phyloP scores from a whole-genome alignment of 192 early-diverging fungal genomes.

The Coemansia sp. region DNA sequence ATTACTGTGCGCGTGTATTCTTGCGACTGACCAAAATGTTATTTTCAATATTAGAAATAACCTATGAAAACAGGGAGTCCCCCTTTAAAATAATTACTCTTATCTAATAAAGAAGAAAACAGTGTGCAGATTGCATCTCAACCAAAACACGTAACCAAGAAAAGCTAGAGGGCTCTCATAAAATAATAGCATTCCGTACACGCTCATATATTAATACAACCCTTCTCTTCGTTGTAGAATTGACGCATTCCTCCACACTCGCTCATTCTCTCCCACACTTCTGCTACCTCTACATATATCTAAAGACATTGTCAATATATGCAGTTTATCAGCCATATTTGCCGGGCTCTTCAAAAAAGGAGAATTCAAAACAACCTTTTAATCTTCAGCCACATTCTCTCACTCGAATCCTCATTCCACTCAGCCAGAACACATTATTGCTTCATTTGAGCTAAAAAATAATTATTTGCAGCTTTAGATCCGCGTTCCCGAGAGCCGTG shows the following conservation, averaged over 20 bases:
- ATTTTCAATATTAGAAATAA: not conserved
- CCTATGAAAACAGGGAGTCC: slow-evolving; percentile 8
- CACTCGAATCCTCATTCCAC: not conserved
- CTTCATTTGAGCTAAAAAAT: too few species aligned
- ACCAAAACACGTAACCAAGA: too few species aligned
- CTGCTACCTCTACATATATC: too few species aligned
- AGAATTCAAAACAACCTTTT: not conserved
- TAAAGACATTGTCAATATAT: not conserved
- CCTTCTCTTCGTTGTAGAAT: not conserved
- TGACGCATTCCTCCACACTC: not conserved
- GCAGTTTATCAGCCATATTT: not conserved
- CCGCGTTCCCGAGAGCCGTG: too few species aligned
- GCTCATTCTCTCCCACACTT: not conserved
- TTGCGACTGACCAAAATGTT: slow-evolving; percentile 4
- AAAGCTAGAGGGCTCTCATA: not conserved
- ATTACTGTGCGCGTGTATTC: slow-evolving; percentile 3
- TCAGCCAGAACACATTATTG: too few species aligned
- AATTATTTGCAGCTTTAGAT: too few species aligned
- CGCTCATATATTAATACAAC: not conserved
- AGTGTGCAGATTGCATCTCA: not conserved
- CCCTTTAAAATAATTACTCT: not conserved
- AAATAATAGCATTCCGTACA: slow-evolving; percentile 1
- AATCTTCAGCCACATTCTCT: not conserved
- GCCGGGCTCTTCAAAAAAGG: not conserved
- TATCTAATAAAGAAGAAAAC: not conserved